Conservation (phyloP, 305 asterid species). For the Solanum hybrid region DNA sequence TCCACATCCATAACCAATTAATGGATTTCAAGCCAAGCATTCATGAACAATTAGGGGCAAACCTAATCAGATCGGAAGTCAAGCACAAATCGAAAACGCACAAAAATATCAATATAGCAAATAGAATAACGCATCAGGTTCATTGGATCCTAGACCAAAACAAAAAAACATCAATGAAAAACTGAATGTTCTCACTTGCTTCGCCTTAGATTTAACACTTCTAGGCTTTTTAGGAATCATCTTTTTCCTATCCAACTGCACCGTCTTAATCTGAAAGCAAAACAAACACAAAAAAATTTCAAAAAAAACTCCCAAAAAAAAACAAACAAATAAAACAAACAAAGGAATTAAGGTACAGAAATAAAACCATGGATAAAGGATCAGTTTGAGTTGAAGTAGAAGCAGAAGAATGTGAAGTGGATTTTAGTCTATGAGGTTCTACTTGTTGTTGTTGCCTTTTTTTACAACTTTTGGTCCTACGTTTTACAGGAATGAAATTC, state of each 20-base stretch:
- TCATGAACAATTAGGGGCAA: not conserved
- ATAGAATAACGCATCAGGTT: not conserved
- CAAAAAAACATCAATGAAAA: not conserved
- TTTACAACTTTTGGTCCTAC: slow-evolving; percentile 13
- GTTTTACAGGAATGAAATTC: slow-evolving; percentile 17
- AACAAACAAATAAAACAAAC: not conserved
- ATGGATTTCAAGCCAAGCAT: not conserved
- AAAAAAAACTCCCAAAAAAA: not conserved
- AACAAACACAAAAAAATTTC: not conserved
- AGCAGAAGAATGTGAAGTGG: slow-evolving; percentile 12
- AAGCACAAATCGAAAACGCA: not conserved
- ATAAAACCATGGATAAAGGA: not conserved
- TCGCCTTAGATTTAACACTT: slow-evolving; percentile 37
- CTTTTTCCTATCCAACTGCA: slow-evolving; percentile 26
- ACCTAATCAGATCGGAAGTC: slow-evolving; percentile 1
- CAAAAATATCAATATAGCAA: not conserved
- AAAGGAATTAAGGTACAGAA: not conserved
- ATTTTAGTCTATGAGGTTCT: slow-evolving; percentile 1
- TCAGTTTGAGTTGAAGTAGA: slow-evolving; percentile 13
- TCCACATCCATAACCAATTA: not conserved
- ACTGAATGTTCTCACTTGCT: slow-evolving; percentile 22
- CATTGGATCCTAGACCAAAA: slow-evolving; percentile 9
- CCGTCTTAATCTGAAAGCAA: slow-evolving; percentile 25
- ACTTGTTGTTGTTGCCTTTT: not conserved
- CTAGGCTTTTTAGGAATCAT: slow-evolving; percentile 26